Percentiles rank a stretch among this genome's conserved stretches.
These are phyloP conservation scores for Tetracentron sinense DNA, from an alignment of 164 flowering plant species.

Conservation along the genomic window DNA sequence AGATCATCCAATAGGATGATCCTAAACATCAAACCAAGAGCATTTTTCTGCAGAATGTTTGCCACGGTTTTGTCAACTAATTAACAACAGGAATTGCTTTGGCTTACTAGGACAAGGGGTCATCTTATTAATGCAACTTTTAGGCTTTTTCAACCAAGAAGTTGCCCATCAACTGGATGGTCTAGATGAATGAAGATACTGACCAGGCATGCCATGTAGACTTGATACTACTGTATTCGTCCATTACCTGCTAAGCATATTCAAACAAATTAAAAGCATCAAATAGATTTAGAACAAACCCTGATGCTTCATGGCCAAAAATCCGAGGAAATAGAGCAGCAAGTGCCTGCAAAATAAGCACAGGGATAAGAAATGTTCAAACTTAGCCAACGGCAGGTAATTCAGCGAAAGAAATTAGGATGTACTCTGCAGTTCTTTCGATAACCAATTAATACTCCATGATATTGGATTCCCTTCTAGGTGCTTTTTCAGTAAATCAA, in stretches of 20 bases:
- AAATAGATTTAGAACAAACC: constrained; percentile 38
- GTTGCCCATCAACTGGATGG: not conserved
- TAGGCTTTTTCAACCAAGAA: not conserved
- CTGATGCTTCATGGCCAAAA: constrained; percentile 97
- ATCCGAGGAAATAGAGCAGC: constrained; percentile 75
- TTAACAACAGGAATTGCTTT: too few species aligned
- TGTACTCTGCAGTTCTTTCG: not conserved
- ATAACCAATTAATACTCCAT: too few species aligned
- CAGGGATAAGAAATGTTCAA: constrained; percentile 4
- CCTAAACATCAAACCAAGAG: not conserved
- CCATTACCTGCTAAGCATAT: too few species aligned
- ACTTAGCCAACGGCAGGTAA: not conserved
- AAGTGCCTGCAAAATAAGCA: constrained; percentile 40
- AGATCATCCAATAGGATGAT: not conserved
- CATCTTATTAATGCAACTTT: not conserved
- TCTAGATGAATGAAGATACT: not conserved
- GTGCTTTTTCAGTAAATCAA: too few species aligned
- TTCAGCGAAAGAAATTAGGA: not conserved
- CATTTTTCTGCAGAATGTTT: not conserved
- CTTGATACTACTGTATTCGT: too few species aligned
- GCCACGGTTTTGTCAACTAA: too few species aligned
- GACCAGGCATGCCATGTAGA: too few species aligned
- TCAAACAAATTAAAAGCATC: not conserved
- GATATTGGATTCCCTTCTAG: too few species aligned
- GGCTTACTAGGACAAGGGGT: too few species aligned